A percentile compares a stretch with the other conserved stretches of the same genome.
phyloP scores from a whole-genome alignment of 2,329 filamentous ascomycete genomes.

The Chrysoporthe deuterocubensis region DNA sequence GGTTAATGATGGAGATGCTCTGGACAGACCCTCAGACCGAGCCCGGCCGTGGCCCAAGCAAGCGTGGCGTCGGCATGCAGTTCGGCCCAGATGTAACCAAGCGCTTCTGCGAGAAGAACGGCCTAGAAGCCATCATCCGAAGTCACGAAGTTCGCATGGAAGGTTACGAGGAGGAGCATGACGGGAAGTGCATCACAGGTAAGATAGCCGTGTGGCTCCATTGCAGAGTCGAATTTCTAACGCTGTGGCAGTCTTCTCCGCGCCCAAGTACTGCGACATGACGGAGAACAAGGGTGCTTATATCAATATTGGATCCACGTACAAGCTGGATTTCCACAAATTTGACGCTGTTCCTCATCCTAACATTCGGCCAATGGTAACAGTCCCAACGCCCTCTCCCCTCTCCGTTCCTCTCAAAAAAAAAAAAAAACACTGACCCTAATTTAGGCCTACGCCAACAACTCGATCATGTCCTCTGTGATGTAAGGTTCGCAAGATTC shows the following conservation, averaged over 20 bases:
- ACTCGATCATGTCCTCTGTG: slow-evolving; percentile 77
- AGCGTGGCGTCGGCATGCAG: slow-evolving; percentile 93
- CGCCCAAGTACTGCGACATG: slow-evolving; percentile 95
- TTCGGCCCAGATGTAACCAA: slow-evolving; percentile 97
- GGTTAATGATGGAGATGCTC: slow-evolving; percentile 99
- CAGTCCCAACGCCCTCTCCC: slow-evolving; percentile 29
- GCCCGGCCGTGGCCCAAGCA: slow-evolving; percentile 88
- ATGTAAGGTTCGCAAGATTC: slow-evolving; percentile 54
- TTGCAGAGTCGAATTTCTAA: slow-evolving; percentile 33
- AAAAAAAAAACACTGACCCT: slow-evolving; percentile 28
- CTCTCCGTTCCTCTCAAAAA: no score
- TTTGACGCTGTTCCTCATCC: slow-evolving; percentile 98
- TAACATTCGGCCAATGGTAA: slow-evolving; percentile 88
- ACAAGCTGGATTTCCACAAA: slow-evolving; percentile 89
- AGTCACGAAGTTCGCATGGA: slow-evolving; percentile 99
- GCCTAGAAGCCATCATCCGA: slow-evolving; percentile 90
- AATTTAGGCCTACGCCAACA: slow-evolving; percentile 78
- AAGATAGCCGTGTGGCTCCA: slow-evolving; percentile 37
- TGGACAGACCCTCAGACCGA: slow-evolving; percentile 95
- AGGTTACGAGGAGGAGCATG: slow-evolving; percentile 97
- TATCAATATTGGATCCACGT: slow-evolving; percentile 92
- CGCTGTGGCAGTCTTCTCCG: slow-evolving; percentile 77
- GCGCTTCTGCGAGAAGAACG: slow-evolving; percentile 94
- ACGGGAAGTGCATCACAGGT: slow-evolving; percentile 93
- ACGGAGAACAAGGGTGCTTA: slow-evolving; percentile 98